phyloP scores from a whole-genome alignment of 805 yeast genomes.

The Metschnikowia orientalis region DNA sequence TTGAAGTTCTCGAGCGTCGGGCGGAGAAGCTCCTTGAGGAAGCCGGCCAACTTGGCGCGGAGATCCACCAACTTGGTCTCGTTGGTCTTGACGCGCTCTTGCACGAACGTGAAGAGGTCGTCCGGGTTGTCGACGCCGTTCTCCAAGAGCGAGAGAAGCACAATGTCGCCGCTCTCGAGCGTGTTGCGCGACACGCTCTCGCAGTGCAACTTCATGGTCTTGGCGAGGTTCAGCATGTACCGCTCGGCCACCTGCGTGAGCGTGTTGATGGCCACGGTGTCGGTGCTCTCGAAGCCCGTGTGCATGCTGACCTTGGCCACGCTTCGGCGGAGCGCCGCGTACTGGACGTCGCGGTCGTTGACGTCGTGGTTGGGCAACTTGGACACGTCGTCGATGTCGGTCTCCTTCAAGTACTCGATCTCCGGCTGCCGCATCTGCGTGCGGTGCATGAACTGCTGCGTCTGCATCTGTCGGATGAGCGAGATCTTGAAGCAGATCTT shows the following conservation, averaged over 20 bases:
- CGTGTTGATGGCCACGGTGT: slow-evolving; percentile 70
- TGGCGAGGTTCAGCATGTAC: slow-evolving; percentile 69
- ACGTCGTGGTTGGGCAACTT: slow-evolving; percentile 66
- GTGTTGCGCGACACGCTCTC: slow-evolving; percentile 56
- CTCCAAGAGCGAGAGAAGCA: slow-evolving; percentile 66
- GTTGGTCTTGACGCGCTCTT: slow-evolving; percentile 67
- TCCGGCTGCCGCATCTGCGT: slow-evolving; percentile 70
- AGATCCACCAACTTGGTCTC: slow-evolving; percentile 66
- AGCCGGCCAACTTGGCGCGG: slow-evolving; percentile 58
- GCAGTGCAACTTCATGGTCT: slow-evolving; percentile 62
- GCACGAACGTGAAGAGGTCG: slow-evolving; percentile 66
- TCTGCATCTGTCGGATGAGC: slow-evolving; percentile 85
- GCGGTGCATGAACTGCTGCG: slow-evolving; percentile 68
- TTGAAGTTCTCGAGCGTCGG: slow-evolving; percentile 73
- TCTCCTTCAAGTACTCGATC: slow-evolving; percentile 54
- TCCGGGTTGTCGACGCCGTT: slow-evolving; percentile 84
- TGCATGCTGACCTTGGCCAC: slow-evolving; percentile 83
- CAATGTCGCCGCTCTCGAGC: slow-evolving; percentile 37
- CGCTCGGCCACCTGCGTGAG: slow-evolving; percentile 80
- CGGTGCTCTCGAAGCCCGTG: slow-evolving; percentile 84
- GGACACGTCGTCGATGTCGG: slow-evolving; percentile 81
- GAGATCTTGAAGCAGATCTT: slow-evolving; percentile 85
- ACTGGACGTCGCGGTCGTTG: slow-evolving; percentile 56
- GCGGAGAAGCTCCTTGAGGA: slow-evolving; percentile 74
- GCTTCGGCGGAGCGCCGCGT: slow-evolving; percentile 60